These are phyloP conservation scores for Gossypium gossypioides DNA, from an alignment of 441 rosid species.

Conservation along the genomic window DNA sequence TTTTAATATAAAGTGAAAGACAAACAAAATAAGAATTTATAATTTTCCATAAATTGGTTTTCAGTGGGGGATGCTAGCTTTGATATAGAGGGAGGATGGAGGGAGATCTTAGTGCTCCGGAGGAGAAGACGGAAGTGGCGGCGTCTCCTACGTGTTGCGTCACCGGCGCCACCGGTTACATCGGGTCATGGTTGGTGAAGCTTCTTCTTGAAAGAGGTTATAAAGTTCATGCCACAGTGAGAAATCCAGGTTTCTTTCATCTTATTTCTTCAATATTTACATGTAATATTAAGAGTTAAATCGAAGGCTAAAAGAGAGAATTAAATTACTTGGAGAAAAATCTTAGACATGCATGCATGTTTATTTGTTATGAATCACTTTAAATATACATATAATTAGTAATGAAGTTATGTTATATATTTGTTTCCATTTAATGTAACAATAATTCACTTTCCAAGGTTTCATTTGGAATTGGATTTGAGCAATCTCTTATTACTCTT, in stretches of 20 bases:
- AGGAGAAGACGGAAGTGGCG: conserved; percentile 10
- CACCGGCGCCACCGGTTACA: conserved; percentile 72
- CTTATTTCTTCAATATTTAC: background rate
- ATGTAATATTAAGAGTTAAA: background rate
- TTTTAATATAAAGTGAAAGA: background rate
- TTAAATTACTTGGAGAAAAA: background rate
- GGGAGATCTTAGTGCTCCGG: background rate
- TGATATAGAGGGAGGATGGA: conserved; percentile 1
- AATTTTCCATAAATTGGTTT: background rate
- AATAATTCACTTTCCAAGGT: too few species aligned
- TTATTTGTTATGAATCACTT: background rate
- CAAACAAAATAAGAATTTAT: background rate
- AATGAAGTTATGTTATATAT: background rate
- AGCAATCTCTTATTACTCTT: too few species aligned
- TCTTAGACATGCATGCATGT: background rate
- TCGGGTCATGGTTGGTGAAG: conserved; percentile 74
- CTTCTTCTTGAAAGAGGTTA: conserved; percentile 52
- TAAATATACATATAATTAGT: background rate
- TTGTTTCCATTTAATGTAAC: too few species aligned
- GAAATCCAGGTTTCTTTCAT: conserved; percentile 40
- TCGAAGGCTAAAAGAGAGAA: background rate
- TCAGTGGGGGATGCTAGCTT: background rate
- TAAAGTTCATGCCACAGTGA: conserved; percentile 61
- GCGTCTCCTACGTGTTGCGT: conserved; percentile 43
- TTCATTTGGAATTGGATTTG: too few species aligned